Conservation (phyloP, 495 filamentous ascomycete species). For the Emericellopsis terricola region DNA sequence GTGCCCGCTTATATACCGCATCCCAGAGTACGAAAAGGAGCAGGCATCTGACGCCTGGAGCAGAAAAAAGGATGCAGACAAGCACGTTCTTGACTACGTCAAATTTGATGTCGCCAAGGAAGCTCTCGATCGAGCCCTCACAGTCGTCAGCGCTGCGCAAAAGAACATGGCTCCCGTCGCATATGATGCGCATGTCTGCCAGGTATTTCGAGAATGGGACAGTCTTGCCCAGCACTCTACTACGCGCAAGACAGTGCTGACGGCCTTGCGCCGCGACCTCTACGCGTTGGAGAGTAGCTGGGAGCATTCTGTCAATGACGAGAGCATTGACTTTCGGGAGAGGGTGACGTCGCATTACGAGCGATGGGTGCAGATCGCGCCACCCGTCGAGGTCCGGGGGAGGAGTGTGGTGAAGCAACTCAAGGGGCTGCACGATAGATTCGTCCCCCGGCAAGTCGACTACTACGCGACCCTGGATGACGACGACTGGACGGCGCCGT, state of each 20-base stretch:
- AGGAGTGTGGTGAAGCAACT: constrained; percentile 9
- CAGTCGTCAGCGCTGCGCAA: constrained; percentile 13
- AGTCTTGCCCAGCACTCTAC: too few species aligned
- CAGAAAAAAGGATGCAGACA: constrained; percentile 16
- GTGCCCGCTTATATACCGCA: constrained; percentile 16
- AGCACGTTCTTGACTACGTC: constrained; percentile 57
- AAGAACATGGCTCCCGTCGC: too few species aligned
- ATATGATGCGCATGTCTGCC: too few species aligned
- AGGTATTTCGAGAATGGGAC: too few species aligned
- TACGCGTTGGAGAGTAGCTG: too few species aligned
- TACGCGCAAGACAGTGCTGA: constrained; percentile 10
- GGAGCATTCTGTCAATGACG: too few species aligned
- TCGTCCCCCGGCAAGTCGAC: too few species aligned
- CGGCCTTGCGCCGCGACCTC: constrained; percentile 16
- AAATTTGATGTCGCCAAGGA: constrained; percentile 41
- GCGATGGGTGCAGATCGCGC: constrained; percentile 25
- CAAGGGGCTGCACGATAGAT: constrained; percentile 24
- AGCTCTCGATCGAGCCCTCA: constrained; percentile 30
- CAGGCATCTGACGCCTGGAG: constrained; percentile 4
- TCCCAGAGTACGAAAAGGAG: constrained; percentile 20
- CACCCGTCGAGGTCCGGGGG: constrained; percentile 7
- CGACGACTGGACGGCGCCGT: constrained; percentile 1
- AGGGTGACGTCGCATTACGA: constrained; percentile 24
- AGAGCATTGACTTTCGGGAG: constrained; percentile 10
- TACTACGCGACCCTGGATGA: too few species aligned